Percentiles rank a stretch among this genome's conserved stretches.
phyloP scores from a whole-genome alignment of 164 flowering plant genomes.

The Tetrastigma voinierianum region DNA sequence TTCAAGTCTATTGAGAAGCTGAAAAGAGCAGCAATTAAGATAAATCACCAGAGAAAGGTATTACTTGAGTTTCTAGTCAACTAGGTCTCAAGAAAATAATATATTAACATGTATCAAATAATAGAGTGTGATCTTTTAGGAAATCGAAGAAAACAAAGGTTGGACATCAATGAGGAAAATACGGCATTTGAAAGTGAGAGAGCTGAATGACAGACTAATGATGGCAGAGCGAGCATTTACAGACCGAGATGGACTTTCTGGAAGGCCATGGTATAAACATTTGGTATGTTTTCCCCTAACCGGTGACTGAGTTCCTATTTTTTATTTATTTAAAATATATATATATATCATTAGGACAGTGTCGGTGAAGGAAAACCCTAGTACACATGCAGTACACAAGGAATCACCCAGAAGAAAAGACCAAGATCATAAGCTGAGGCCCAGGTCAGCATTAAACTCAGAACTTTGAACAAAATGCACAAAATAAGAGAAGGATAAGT shows the following conservation, averaged over 20 bases:
- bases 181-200: slow-evolving; percentile 40
- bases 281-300: slow-evolving; percentile 44
- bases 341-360: no score
- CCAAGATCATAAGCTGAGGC: no score
- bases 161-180: slow-evolving; percentile 44
- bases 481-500: no score
- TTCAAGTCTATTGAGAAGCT: slow-evolving; percentile 60
- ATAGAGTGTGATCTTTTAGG: slow-evolving; percentile 28
- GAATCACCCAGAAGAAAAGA: no score
- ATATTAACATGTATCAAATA: neutral
- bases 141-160: slow-evolving; percentile 30
- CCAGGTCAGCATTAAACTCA: no score
- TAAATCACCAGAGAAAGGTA: slow-evolving; percentile 52
- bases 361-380: no score
- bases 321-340: no score
- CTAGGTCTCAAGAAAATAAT: neutral
- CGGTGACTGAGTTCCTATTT: no score
- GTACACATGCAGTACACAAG: no score
- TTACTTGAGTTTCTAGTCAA: neutral
- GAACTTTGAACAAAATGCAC: no score
- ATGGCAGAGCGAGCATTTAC: slow-evolving; percentile 82
- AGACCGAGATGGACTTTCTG: slow-evolving; percentile 58
- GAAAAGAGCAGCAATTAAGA: slow-evolving; percentile 46
- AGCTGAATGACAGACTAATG: slow-evolving; percentile 70
- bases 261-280: slow-evolving; percentile 75